Conservation (phyloP, 1,284 basidiomycete genomes). For the Cryptococcus maquisensis region DNA sequence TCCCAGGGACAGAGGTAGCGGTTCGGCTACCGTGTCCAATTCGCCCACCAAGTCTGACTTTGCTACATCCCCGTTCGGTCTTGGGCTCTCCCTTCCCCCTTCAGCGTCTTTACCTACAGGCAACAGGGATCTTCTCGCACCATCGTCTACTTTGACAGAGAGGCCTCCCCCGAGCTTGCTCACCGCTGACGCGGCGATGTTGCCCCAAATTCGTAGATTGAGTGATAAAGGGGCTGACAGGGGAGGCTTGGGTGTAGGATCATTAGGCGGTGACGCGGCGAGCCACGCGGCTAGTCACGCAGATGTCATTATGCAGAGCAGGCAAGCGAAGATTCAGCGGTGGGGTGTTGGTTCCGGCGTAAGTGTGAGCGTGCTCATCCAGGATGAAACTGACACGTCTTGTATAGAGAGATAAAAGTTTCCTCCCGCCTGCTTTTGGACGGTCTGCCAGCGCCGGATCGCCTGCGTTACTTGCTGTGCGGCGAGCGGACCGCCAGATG, state of each 20-base stretch:
- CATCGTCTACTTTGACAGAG: background rate
- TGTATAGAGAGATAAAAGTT: constrained; percentile 6
- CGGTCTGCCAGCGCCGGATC: constrained; percentile 30
- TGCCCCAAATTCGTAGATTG: background rate
- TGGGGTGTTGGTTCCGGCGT: constrained; percentile 46
- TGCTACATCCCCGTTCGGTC: constrained; percentile 15
- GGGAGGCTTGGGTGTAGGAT: constrained; percentile 28
- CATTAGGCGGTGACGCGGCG: constrained; percentile 33
- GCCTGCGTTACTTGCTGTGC: constrained; percentile 29
- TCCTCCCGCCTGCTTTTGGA: constrained; percentile 28
- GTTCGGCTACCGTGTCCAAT: too few species aligned
- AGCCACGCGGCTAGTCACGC: constrained; percentile 54
- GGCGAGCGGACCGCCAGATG: constrained; percentile 19
- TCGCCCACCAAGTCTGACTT: constrained; percentile 4
- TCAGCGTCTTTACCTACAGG: constrained; percentile 2
- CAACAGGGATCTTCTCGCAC: background rate
- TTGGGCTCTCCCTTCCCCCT: constrained; percentile 27
- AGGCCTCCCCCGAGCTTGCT: background rate
- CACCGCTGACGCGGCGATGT: background rate
- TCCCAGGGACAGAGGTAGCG: too few species aligned
- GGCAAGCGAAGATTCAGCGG: constrained; percentile 55
- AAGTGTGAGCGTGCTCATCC: background rate
- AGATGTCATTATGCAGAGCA: constrained; percentile 54
- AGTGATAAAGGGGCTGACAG: constrained; percentile 5
- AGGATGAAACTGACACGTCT: background rate